Evolutionary conservation across 1,284 basidiomycete species (phyloP), one percentile per base, ranked within the genome.

Genomic region (Naganishia liquefaciens): DNA sequence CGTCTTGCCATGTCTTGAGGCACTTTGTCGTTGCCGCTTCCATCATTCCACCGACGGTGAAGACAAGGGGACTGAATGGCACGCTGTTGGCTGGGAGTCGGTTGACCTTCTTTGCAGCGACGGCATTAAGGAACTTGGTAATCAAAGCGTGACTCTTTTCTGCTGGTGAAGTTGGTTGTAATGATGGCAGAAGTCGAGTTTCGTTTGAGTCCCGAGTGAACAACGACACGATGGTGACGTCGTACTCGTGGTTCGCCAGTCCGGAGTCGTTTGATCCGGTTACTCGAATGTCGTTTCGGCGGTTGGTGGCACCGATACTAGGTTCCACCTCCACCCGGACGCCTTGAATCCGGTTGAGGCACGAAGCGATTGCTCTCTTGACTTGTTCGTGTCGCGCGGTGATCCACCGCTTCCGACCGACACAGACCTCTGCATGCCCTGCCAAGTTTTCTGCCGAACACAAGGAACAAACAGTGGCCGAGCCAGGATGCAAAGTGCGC

Each of bases 371-470:
- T 13, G 40, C 39, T 25, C 40, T 23, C 21, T 54, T 54, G 53
- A 43, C 53, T 27, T 54, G 37, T 40, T 54, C 53, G 23, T 54
- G 54, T 13, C 54, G 40, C 3, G 54, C 54, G 42, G 39, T 44
- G 6, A 25, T 30, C 54, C 54, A 57, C 19, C 42, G 40, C 33
- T 43, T 57, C 5, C 54, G 42, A 17, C 11, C 23, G 10, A 44
- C 43, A 43, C 54, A 57, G 2, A 57, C 54, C 21, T 57, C 54
- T 2, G 54, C 54, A 21, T 57, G 54, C 33, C 54, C 42, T 3
- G 54, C 42, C 7, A 25, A 39, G 23, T 57, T 57, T 13, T 39
- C 37, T 5, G 7, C 25, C 7, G 25, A 23, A 57, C 54, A 57
- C 23, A 57, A 33, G 3, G 54, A 42, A 15, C 54, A 57, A 19